Conservation (phyloP, 2,329 filamentous ascomycete genomes). For the Hypocreales sp. region DNA sequence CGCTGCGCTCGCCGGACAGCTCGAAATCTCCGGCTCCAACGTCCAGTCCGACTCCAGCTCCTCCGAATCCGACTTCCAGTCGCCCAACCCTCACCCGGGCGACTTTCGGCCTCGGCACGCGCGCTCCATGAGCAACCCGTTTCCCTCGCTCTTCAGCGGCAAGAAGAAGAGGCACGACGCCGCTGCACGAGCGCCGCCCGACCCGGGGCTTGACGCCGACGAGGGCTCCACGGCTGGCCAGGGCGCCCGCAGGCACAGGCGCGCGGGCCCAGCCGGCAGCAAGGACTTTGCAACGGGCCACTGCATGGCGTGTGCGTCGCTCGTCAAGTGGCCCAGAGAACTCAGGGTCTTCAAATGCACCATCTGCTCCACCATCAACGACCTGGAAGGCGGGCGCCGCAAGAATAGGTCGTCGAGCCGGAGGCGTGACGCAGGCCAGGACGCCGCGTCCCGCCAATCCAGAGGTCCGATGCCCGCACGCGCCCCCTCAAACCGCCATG, state of each 20-base stretch:
- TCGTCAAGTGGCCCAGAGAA: constrained; percentile 63
- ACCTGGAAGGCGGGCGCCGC: constrained; percentile 29
- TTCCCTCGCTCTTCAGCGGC: constrained; percentile 53
- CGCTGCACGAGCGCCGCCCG: constrained; percentile 16
- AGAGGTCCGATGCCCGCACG: constrained; percentile 3
- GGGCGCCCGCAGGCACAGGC: constrained; percentile 10
- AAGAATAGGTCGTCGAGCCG: constrained; percentile 7
- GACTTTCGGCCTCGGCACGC: constrained; percentile 10
- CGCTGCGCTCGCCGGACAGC: constrained; percentile 10
- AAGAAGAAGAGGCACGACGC: constrained; percentile 37
- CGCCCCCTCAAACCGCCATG: background rate
- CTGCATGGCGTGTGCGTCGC: constrained; percentile 76
- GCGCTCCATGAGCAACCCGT: constrained; percentile 65
- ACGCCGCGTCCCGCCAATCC: constrained; percentile 1
- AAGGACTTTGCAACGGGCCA: constrained; percentile 53
- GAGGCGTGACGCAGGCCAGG: constrained; percentile 9
- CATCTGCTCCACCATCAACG: constrained; percentile 74
- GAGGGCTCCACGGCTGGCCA: constrained; percentile 7
- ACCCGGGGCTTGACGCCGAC: constrained; percentile 12
- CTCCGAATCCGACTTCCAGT: constrained; percentile 24
- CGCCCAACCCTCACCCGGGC: constrained; percentile 9
- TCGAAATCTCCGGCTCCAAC: constrained; percentile 13
- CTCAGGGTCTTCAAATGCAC: constrained; percentile 67
- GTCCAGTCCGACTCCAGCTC: constrained; percentile 25
- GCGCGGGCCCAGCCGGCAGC: constrained; percentile 18